Base-by-base conservation (phyloP, 169 alveolate species). In the Plasmodium gonderi region DNA sequence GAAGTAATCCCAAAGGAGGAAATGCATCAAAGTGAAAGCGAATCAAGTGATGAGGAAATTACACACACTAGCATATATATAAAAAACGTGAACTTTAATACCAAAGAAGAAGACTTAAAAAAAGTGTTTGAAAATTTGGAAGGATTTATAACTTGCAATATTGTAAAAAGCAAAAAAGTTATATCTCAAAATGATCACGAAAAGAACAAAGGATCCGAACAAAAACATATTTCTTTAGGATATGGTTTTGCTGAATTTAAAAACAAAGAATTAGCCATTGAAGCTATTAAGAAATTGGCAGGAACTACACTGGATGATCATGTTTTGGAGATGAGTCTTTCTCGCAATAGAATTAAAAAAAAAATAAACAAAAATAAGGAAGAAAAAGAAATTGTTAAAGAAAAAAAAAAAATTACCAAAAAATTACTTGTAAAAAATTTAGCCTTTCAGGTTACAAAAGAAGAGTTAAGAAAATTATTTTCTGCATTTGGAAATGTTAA, bases 381-480 rank as follows among this genome's bases (percentile, higher is more conserved):
- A 80, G 94, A 92, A 68, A 42, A 83, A 81, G 45, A 85, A 45
- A 60, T 91, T 89, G 65, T 92, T 81, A 85, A 80, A 40, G 92
- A 93, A 26, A 91, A 95, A 33, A 91, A 89, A 12, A 79, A 80
- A 69, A 92, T 92, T 8, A 90, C 97, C 33, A 97, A 97, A 90
- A 98, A 97, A 79, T 92, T 98, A 20, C 87, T 97, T 23, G 98
- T 98, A 17, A 98, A 97, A 95, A 98, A 98, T 83, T 90, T 98
- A 40, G 99, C 99, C 36, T 98, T 98, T 96, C 98, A 98, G 94
- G 99, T 99, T 31, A 97, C 98, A 3, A 97, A 95, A 69, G 95
- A 95, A 42, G 99, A 98, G 90, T 92, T 98, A 74, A 74, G 92
- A 78, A 96, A 96, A 68, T 96, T 98, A 91, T 98, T 98, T 95